Conservation (phyloP, 78 protist genomes). For the Creolimax fragrantissima region DNA sequence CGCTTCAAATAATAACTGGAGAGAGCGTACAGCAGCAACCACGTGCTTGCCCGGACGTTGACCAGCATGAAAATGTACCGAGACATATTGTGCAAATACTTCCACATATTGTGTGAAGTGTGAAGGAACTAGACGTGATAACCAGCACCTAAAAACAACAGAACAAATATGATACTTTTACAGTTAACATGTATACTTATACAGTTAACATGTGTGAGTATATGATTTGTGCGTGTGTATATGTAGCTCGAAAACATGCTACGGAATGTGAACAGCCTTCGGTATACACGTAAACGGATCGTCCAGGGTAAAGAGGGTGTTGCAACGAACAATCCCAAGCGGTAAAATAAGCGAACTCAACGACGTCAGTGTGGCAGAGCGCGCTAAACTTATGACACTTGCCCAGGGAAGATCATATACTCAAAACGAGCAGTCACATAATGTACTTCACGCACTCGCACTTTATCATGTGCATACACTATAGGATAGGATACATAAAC, state of each 20-base stretch:
- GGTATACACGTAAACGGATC: too few species aligned
- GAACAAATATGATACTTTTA: not conserved
- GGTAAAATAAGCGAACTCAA: too few species aligned
- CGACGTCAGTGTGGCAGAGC: too few species aligned
- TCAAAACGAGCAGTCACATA: not conserved
- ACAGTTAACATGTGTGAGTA: not conserved
- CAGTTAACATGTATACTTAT: not conserved
- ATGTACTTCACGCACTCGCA: not conserved
- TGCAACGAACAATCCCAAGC: too few species aligned
- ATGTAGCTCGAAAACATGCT: not conserved
- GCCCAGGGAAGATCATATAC: not conserved
- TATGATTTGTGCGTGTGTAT: not conserved
- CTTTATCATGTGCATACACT: not conserved
- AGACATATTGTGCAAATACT: not conserved
- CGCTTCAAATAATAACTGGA: slow-evolving; percentile 15
- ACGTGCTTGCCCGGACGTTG: slow-evolving; percentile 6
- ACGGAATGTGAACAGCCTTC: not conserved
- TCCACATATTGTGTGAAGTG: not conserved
- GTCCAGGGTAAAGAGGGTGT: too few species aligned
- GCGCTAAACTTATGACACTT: too few species aligned
- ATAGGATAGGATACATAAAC: not conserved
- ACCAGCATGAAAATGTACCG: slow-evolving; percentile 4
- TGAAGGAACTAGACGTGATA: not conserved
- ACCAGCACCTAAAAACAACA: not conserved
- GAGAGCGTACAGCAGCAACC: not conserved